Evolutionary conservation across 306 rosid species (phyloP).

Genomic region (Ormosia emarginata): DNA sequence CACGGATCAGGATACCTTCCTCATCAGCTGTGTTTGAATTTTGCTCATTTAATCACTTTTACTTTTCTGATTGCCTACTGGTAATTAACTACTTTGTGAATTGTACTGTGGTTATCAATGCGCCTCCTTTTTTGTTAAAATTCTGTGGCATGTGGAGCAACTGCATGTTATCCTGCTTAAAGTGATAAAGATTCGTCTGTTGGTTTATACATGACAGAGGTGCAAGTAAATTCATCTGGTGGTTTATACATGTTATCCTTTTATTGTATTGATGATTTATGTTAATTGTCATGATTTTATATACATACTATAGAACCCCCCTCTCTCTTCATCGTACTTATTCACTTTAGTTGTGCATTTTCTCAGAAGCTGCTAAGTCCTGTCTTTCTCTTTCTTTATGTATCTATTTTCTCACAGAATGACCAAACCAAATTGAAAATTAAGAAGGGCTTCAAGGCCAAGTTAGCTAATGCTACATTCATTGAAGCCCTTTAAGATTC

Average conservation of each 20-base stretch:
- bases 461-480: not conserved
- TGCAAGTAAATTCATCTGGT: not conserved
- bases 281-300: slow-evolving; percentile 30
- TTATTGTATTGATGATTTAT: slow-evolving; percentile 37
- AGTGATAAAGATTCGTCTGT: not conserved
- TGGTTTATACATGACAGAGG: not conserved
- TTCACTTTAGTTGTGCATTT: not conserved
- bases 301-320: slow-evolving; percentile 35
- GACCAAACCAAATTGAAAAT: slow-evolving; percentile 17
- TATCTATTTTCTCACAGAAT: not conserved
- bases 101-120: not conserved
- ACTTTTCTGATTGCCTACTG: not conserved
- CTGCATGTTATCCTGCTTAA: not conserved
- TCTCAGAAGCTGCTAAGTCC: slow-evolving; percentile 2
- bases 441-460: not conserved
- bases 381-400: not conserved
- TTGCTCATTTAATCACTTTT: not conserved
- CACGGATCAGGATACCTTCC: not conserved
- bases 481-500: not conserved
- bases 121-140: not conserved
- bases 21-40: not conserved
- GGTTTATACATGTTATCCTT: slow-evolving; percentile 22
- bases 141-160: not conserved
- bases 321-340: slow-evolving; percentile 4
- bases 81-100: not conserved